These are phyloP conservation scores for Spathaspora arborariae DNA, from an alignment of 805 yeast genomes.

Conservation along the genomic window DNA sequence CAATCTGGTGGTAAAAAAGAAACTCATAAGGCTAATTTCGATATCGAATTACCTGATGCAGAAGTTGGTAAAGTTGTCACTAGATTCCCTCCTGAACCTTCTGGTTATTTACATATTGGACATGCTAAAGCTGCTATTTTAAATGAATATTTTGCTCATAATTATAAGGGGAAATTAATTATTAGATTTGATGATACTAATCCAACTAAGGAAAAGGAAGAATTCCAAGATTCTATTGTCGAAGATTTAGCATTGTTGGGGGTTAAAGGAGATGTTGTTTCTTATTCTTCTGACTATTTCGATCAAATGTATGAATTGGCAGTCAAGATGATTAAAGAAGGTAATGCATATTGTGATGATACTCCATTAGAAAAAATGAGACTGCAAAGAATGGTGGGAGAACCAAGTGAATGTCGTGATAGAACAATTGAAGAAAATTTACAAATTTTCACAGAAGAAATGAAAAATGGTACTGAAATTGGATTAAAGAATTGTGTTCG, in stretches of 20 bases:
- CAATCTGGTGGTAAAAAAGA: constrained; percentile 66
- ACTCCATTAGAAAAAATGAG: constrained; percentile 94
- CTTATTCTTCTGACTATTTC: constrained; percentile 93
- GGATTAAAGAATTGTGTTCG: constrained; percentile 92
- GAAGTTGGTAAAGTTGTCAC: constrained; percentile 94
- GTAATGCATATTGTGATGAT: constrained; percentile 96
- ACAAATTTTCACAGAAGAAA: constrained; percentile 79
- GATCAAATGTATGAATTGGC: constrained; percentile 86
- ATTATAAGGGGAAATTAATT: constrained; percentile 93
- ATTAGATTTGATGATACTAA: constrained; percentile 98
- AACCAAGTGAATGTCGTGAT: constrained; percentile 87
- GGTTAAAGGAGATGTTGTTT: constrained; percentile 82
- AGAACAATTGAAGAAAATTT: constrained; percentile 91
- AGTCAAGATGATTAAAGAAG: constrained; percentile 84
- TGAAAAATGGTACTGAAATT: constrained; percentile 90
- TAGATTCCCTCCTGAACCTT: constrained; percentile 99
- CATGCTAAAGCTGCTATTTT: constrained; percentile 98
- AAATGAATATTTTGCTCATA: constrained; percentile 94
- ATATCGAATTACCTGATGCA: constrained; percentile 89
- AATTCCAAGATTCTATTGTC: constrained; percentile 89
- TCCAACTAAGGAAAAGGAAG: constrained; percentile 93
- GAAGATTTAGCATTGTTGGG: constrained; percentile 91
- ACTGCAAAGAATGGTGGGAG: constrained; percentile 98
- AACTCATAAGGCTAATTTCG: constrained; percentile 90
- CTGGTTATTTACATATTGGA: constrained; percentile 98